A percentile compares a stretch with the other conserved stretches of the same genome.
Evolutionary conservation across 140 eudicot species (phyloP).

Genomic region (Bidens hawaiensis): DNA sequence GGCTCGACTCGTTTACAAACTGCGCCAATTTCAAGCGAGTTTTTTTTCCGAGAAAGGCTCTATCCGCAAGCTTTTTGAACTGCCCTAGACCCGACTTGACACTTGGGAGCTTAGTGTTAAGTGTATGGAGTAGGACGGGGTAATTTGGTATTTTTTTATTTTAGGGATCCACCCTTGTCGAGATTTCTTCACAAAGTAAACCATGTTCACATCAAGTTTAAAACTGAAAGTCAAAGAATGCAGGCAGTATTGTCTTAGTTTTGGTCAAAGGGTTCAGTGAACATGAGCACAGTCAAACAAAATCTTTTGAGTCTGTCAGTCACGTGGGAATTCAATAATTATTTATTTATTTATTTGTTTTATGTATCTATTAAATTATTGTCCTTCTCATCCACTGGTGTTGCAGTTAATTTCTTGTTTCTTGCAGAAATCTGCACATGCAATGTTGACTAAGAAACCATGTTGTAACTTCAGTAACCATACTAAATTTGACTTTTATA

Average conservation of each 20-base stretch:
- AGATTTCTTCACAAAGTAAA: not conserved
- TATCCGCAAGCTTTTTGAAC: no score
- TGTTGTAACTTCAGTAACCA: slow-evolving; percentile 30
- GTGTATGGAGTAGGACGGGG: no score
- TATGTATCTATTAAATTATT: not conserved
- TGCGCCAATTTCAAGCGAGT: no score
- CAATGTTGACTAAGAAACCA: slow-evolving; percentile 60
- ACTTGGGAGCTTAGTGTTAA: no score
- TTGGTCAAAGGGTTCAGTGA: slow-evolving; percentile 26
- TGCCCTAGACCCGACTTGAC: not conserved
- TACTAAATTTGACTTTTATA: slow-evolving; percentile 50
- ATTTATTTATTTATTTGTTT: not conserved
- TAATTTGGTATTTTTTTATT: not conserved
- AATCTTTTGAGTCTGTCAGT: slow-evolving; percentile 28
- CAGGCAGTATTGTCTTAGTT: slow-evolving; percentile 4
- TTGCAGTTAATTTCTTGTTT: slow-evolving; percentile 31
- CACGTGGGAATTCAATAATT: slow-evolving; percentile 22
- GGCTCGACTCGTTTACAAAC: no score
- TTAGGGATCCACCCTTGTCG: not conserved
- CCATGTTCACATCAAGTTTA: not conserved
- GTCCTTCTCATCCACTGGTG: slow-evolving; percentile 27
- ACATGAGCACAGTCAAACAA: slow-evolving; percentile 25
- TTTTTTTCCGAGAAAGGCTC: no score
- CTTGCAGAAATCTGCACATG: slow-evolving; percentile 55
- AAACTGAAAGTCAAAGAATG: slow-evolving; percentile 6